Base-by-base conservation (phyloP, 2,329 filamentous ascomycete species). In the Fusarium chuoi region DNA sequence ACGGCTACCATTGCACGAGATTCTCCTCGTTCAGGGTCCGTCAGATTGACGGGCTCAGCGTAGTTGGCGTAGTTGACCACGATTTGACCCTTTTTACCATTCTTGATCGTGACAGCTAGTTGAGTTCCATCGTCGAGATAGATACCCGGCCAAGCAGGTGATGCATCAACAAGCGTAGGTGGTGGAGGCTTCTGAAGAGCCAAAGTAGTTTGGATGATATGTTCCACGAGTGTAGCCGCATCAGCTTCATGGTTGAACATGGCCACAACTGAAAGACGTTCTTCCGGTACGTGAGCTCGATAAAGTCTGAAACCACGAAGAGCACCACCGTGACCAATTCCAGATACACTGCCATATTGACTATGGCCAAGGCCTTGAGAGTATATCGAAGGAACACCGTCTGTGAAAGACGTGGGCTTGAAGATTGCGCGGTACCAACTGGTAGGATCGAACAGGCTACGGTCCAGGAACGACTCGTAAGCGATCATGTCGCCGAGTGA, bases 171-270 rank as follows among this genome's bases (percentile, higher is more conserved):
- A 9, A 62, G 24, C 3, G 70, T 39, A 15, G 70, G 65, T 1
- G 70, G 39, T 1, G 35, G 41, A 12, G 70, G 70, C n/a, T 65
- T 70, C 4, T 65, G 58, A 15, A 73, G 55, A 52, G 57, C 26
- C n/a, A 73, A 2, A 20, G 54, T 51, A n/a, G 36, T 60, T 24
- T 52, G 62, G 20, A 73, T 56, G 5, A 73, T 59, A 3, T 58
- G 38, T 17, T 73, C 70, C 2, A 67, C 52, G 5, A 70, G n/a
- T 18, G 65, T 38, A 12, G 54, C 59, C 13, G 70, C 70, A 24
- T 70, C 70, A 10, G 70, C 66, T 30, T 73, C 70, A 9, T 73
- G 70, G 4, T 73, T 73, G 38, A 73, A 65, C 70, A 73, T 65
- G 1, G 68, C 70, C 20, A 73, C 70, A 1, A 73, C 55, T 20